Percentiles rank a stretch among this genome's conserved stretches.
phyloP scores from a whole-genome alignment of 108 stramenopile species.

The Schizochytrium sp. region DNA sequence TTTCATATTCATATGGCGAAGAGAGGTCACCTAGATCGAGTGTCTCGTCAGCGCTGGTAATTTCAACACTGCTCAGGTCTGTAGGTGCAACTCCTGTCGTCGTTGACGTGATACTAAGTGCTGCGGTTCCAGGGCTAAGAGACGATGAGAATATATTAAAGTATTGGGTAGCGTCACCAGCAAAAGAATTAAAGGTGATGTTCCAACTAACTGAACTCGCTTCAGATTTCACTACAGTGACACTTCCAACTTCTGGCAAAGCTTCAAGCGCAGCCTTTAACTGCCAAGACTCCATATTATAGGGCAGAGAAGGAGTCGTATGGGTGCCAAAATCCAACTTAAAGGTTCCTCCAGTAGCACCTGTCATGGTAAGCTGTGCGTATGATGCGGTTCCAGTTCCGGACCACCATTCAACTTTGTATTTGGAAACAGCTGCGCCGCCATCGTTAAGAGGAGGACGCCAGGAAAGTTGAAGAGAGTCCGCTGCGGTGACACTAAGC shows the following conservation, averaged over 20 bases:
- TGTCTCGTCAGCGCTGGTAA: not conserved
- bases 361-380: constrained; percentile 65
- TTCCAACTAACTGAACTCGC: not conserved
- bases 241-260: constrained; percentile 72
- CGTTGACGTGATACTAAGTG: not conserved
- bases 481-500: constrained; percentile 72
- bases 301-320: constrained; percentile 42
- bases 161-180: not conserved
- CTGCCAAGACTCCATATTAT: constrained; percentile 61
- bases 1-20: not conserved
- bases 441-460: constrained; percentile 78
- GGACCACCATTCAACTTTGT: constrained; percentile 79
- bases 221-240: constrained; percentile 62
- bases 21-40: constrained; percentile 19
- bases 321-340: constrained; percentile 40
- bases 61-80: not conserved
- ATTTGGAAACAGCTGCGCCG: constrained; percentile 75
- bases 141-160: not conserved
- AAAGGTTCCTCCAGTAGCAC: constrained; percentile 66
- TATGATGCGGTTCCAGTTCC: constrained; percentile 63
- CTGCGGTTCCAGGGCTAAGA: not conserved
- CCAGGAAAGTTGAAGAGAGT: constrained; percentile 76
- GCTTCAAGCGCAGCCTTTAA: constrained; percentile 73
- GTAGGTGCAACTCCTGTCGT: not conserved
- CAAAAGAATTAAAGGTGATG: constrained; percentile 54